Base-by-base conservation (phyloP, 495 filamentous ascomycete species). In the Penicillium angulare region DNA sequence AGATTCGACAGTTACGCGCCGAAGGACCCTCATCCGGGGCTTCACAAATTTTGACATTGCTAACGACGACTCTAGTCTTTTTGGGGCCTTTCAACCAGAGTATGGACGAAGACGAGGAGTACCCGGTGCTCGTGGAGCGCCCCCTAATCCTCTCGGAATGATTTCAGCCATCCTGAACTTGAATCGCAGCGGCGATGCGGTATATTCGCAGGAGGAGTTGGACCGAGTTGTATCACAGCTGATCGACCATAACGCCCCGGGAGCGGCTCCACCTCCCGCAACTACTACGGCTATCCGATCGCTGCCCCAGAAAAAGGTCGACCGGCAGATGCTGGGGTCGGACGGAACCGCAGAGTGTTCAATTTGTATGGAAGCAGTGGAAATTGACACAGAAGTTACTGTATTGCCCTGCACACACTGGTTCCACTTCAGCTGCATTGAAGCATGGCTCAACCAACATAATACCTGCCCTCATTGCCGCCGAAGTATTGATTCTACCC, bases 381-480 rank as follows among this genome's bases (percentile, higher is more conserved):
- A 82, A 34, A 60, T 87, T 27, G 88, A 83, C 12, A 86, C 85
- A 20, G 84, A 91, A 63, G 88, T 93, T 5, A 82, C 85, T 0
- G 77, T 86, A 20, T 68, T 98, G 22, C 92, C 92, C 2, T 98
- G 93, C 70, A 85, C 77, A 3, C 93, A 98, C 60, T 95, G 89
- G 88, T 98, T 95, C 65, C 90, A 95, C 61, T 84, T 79, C 41
- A 70, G 79, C 12, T 96, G 91, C 57, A 85, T 92, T 32, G 75
- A 78, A 21, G 73, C 85, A 43, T 97, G 91, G 91, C 67, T 97
- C 24, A 81, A 78, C 58, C 86, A 93, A 63, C 90, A 95, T 61
- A 87, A 95, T 53, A 95, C 90, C 2, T 97, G 91, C 60, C 91
- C 91, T 3, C 88, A 93, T 49, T 97, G 91, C 63, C 79, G 91